Evolutionary conservation across 495 filamentous ascomycete species (phyloP).

Genomic region (Podospora australis): DNA sequence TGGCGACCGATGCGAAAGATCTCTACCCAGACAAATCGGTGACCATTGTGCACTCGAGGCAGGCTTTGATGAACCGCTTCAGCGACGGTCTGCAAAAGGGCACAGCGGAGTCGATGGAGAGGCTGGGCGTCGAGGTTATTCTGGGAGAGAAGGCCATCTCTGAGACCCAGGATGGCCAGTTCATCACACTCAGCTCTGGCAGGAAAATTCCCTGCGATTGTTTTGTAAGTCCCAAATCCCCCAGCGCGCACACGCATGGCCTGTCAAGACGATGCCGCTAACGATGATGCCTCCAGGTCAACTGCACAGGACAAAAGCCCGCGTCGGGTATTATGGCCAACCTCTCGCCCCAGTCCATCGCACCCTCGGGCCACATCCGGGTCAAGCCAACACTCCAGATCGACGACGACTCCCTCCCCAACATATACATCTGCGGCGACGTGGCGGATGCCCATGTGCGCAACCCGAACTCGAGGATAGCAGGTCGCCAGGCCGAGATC

Average conservation of each 20-base stretch:
- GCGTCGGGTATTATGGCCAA: constrained; percentile 15
- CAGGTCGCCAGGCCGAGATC: constrained; percentile 20
- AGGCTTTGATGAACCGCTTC: constrained; percentile 48
- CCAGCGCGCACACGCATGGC: neutral
- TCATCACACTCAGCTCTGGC: constrained; percentile 19
- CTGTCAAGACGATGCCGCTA: neutral
- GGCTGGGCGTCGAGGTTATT: constrained; percentile 37
- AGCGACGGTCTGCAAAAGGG: constrained; percentile 43
- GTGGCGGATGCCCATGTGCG: constrained; percentile 20
- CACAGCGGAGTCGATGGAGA: constrained; percentile 31
- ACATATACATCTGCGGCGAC: constrained; percentile 25
- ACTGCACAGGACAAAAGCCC: constrained; percentile 26
- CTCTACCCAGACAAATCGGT: constrained; percentile 52
- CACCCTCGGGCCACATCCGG: constrained; percentile 22
- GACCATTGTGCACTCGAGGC: constrained; percentile 51
- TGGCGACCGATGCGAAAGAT: constrained; percentile 51
- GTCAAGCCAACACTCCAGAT: constrained; percentile 26
- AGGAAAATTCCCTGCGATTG: constrained; percentile 22
- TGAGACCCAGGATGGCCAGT: constrained; percentile 6
- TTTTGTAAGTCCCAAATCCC: constrained; percentile 15
- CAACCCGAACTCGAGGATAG: constrained; percentile 22
- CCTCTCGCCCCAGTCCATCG: constrained; percentile 16
- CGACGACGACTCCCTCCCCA: constrained; percentile 22
- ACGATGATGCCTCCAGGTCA: constrained; percentile 14
- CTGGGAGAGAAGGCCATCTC: constrained; percentile 30